Base-by-base conservation (phyloP, 1,284 basidiomycete species). In the Fomitopsis schrenkii region DNA sequence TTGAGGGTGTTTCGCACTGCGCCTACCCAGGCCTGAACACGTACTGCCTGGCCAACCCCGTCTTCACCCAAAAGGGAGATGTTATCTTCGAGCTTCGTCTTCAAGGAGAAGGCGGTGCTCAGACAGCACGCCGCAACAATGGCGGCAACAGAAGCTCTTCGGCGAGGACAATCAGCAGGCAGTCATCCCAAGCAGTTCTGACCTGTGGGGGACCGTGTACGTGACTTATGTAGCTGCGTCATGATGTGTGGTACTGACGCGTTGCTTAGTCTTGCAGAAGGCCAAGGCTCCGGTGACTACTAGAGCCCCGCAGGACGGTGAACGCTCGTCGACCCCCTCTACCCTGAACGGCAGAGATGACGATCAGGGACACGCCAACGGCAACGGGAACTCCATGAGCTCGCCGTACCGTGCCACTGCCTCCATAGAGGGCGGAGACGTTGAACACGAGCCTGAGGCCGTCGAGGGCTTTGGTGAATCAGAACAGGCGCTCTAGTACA, bases 41-140 rank as follows among this genome's bases (percentile, higher is more conserved):
- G 26, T 73, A 69, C 64, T 64, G 63, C 30, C 66, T 75, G 42
- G 62, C 69, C 9, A 72, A 70, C 59, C 75, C 75, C 2, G 68
- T 69, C n/a, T 75, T 75, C 68, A 73, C 70, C 64, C 36, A 46
- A 22, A 58, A 66, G 30, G 74, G 74, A 4, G 74, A 76, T 55
- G 63, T 76, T 2, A 60, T 76, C 12, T 72, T 76, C 61, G 72
- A 75, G 64, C 66, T 74, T 5, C 66, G 68, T 15, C 68, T 66
- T 5, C 59, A 65, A 55, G 40, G 45, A 12, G 42, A 59, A 22
- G 44, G 33, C 19, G 22, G 22, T 2, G 44, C 40, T 12, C 12
- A 14, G 22, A 19, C 55, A 2, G 15, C 40, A 2, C 17, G 10
- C 42, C 56, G 44, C 19, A 22, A 22, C 22, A 22, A 22, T 2